Evolutionary conservation across 2,329 filamentous ascomycete species (phyloP).

Genomic region (Mollisia scopiformis): DNA sequence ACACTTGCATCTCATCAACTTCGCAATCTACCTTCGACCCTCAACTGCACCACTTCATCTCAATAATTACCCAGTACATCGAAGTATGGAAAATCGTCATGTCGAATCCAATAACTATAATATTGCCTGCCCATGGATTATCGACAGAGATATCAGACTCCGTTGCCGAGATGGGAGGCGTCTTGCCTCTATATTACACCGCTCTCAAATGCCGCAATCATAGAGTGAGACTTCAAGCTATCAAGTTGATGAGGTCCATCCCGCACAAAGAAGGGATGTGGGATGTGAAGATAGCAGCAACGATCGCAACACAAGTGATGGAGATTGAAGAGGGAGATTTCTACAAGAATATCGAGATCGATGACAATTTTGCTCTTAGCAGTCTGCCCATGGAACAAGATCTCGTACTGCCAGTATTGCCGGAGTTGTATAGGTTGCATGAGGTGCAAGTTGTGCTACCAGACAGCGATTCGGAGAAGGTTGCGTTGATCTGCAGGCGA

Average conservation of each 20-base stretch:
- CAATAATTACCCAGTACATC: conserved; percentile 34
- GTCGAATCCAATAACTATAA: neutral
- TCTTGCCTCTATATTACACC: conserved; percentile 48
- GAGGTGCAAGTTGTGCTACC: conserved; percentile 22
- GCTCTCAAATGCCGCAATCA: conserved; percentile 51
- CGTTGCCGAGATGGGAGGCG: conserved; percentile 47
- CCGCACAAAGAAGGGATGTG: conserved; percentile 47
- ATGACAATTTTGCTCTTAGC: conserved; percentile 16
- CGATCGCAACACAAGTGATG: conserved; percentile 42
- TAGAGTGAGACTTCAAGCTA: conserved; percentile 43
- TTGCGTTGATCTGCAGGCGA: conserved; percentile 10
- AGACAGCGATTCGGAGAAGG: conserved; percentile 2
- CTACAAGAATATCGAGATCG: conserved; percentile 19
- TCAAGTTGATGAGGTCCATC: conserved; percentile 35
- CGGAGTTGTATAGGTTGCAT: conserved; percentile 25
- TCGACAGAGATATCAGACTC: conserved; percentile 35
- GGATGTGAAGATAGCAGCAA: conserved; percentile 39
- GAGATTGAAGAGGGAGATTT: conserved; percentile 41
- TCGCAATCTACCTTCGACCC: conserved; percentile 42
- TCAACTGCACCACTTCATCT: conserved; percentile 37
- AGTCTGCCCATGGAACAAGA: conserved; percentile 10
- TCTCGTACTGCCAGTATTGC: conserved; percentile 22
- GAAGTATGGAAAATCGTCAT: neutral
- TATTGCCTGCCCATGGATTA: neutral
- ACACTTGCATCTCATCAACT: conserved; percentile 39